Evolutionary conservation across 306 rosid genomes (phyloP).

Genomic region (Trifolium repens): DNA sequence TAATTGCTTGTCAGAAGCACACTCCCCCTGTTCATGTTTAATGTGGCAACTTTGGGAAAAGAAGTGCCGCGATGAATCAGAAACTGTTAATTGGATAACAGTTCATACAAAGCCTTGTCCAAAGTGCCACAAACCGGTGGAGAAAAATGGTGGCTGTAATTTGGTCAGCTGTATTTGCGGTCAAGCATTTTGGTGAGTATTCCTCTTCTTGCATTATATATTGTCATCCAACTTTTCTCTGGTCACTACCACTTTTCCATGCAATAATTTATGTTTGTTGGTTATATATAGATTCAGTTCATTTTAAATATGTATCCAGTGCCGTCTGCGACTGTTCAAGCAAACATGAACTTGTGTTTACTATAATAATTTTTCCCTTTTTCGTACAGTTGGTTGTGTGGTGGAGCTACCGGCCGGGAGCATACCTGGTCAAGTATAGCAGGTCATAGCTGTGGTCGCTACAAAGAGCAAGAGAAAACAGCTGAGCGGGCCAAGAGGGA

Average conservation of each 20-base stretch:
- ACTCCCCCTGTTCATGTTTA: slow-evolving; percentile 94
- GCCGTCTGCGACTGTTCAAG: slow-evolving; percentile 1
- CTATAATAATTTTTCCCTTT: slow-evolving; percentile 13
- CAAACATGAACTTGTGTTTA: slow-evolving; percentile 13
- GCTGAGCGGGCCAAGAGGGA: slow-evolving; percentile 91
- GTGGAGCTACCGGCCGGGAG: slow-evolving; percentile 90
- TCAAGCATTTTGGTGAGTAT: slow-evolving; percentile 90
- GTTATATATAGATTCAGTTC: neutral
- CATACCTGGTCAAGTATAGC: slow-evolving; percentile 87
- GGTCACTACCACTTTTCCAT: slow-evolving; percentile 25
- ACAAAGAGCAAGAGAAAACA: slow-evolving; percentile 63
- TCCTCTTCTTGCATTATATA: slow-evolving; percentile 18
- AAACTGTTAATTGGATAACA: slow-evolving; percentile 96
- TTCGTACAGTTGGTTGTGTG: slow-evolving; percentile 94
- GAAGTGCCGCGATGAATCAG: slow-evolving; percentile 97
- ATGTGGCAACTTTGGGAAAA: slow-evolving; percentile 97
- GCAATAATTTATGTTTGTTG: neutral
- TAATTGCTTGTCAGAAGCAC: slow-evolving; percentile 77
- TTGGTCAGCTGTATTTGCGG: slow-evolving; percentile 96
- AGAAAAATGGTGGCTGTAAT: slow-evolving; percentile 99
- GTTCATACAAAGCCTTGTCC: slow-evolving; percentile 96
- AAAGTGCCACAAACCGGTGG: slow-evolving; percentile 92
- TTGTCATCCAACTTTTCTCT: slow-evolving; percentile 18
- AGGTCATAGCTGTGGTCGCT: slow-evolving; percentile 98
- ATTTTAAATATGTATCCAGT: slow-evolving; percentile 7